These are phyloP conservation scores for Diphasiastrum complanatum DNA, from an alignment of 83 land plant species.

Conservation along the genomic window DNA sequence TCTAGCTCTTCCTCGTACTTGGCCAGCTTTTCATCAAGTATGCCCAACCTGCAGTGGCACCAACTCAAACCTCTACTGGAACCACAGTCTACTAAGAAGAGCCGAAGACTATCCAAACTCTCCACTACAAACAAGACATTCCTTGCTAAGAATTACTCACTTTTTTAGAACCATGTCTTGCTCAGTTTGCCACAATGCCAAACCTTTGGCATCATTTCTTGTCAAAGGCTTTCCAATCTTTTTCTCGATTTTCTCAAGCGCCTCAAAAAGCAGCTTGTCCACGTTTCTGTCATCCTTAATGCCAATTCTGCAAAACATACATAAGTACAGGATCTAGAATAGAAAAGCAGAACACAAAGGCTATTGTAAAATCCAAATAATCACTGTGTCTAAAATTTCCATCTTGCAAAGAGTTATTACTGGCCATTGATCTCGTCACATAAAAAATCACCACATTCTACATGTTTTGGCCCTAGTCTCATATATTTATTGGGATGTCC, in stretches of 20 bases:
- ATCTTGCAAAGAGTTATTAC: too few relatives aligned
- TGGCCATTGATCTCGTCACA: too few relatives aligned
- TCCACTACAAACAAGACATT: slow-evolving; percentile 1
- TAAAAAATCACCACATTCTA: too few relatives aligned
- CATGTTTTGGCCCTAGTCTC: too few relatives aligned
- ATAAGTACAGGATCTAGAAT: too few relatives aligned
- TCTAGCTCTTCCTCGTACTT: slow-evolving; percentile 59
- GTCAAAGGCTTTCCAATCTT: slow-evolving; percentile 60
- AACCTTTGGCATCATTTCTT: slow-evolving; percentile 59
- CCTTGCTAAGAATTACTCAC: slow-evolving; percentile 26
- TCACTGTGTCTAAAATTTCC: too few relatives aligned
- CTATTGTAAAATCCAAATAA: too few relatives aligned
- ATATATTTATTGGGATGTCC: too few relatives aligned
- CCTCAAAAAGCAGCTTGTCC: slow-evolving; percentile 64
- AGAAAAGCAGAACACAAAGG: too few relatives aligned
- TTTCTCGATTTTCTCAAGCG: slow-evolving; percentile 68
- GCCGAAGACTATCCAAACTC: background rate
- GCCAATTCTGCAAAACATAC: slow-evolving; percentile 41
- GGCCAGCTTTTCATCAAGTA: slow-evolving; percentile 45
- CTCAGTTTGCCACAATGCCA: slow-evolving; percentile 54
- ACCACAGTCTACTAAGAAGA: background rate
- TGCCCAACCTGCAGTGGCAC: slow-evolving; percentile 42
- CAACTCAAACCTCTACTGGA: background rate
- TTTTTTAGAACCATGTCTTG: slow-evolving; percentile 55
- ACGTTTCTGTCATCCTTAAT: slow-evolving; percentile 48